phyloP scores from a whole-genome alignment of 2,329 filamentous ascomycete species.

The Penicillium psychrosexuale region DNA sequence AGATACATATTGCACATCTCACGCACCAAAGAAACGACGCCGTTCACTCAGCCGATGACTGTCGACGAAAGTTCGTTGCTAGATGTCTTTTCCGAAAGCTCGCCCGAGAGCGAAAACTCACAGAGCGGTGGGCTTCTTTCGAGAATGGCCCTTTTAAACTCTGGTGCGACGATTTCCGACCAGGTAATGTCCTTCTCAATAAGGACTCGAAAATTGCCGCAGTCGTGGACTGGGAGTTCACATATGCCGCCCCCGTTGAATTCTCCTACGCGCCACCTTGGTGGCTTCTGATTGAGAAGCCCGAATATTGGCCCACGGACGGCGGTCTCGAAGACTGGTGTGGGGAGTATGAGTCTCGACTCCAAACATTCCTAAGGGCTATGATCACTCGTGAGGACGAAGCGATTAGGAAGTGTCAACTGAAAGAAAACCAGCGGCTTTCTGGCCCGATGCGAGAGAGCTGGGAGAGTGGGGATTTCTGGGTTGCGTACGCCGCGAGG shows the following conservation, averaged over 20 bases:
- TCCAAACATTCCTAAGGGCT: conserved; percentile 18
- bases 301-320: conserved; percentile 18
- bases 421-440: conserved; percentile 10
- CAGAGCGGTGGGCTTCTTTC: neutral
- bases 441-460: conserved; percentile 6
- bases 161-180: conserved; percentile 25
- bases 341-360: conserved; percentile 7
- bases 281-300: conserved; percentile 25
- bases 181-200: conserved; percentile 19
- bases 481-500: too few relatives aligned
- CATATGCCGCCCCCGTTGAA: conserved; percentile 20
- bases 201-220: conserved; percentile 13
- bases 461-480: neutral
- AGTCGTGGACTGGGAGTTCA: conserved; percentile 26
- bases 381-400: conserved; percentile 12
- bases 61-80: neutral
- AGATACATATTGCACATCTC: neutral
- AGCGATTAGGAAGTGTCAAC: neutral
- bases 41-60: neutral
- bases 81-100: neutral
- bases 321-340: conserved; percentile 20
- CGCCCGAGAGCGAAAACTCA: neutral
- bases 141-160: conserved; percentile 19
- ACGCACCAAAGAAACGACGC: neutral
- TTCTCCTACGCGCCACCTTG: conserved; percentile 22